phyloP scores from a whole-genome alignment of 148 eudicot species.

The Polygonum maritimum region DNA sequence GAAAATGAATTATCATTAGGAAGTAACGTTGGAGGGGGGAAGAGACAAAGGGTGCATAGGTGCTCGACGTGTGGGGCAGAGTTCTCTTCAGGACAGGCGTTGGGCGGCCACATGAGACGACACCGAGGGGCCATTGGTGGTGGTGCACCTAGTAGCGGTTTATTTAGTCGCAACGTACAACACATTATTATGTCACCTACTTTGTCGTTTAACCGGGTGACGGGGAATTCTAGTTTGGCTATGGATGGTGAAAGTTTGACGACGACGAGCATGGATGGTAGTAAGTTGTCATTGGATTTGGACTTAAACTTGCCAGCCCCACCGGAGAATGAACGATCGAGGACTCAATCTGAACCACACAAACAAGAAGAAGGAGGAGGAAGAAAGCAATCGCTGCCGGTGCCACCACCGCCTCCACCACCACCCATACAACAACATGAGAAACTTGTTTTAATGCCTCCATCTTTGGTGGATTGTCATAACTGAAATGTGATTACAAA shows the following conservation, averaged over 20 bases:
- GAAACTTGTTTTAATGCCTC: conserved; percentile 20
- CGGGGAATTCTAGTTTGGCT: background rate
- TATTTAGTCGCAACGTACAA: background rate
- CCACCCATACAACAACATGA: conserved; percentile 1
- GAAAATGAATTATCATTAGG: background rate
- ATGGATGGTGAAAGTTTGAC: background rate
- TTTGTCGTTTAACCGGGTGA: background rate
- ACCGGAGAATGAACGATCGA: conserved; percentile 12
- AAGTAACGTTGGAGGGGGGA: conserved; percentile 1
- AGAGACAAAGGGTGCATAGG: conserved; percentile 26
- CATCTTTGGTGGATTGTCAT: conserved; percentile 37
- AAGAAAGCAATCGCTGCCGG: conserved; percentile 14
- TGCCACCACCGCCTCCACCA: background rate
- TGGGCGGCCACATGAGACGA: conserved; percentile 45
- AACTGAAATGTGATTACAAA: conserved; percentile 2
- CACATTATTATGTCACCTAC: background rate
- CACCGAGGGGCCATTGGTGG: conserved; percentile 20
- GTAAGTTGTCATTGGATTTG: conserved; percentile 16
- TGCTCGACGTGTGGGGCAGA: conserved; percentile 36
- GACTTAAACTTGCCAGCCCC: conserved; percentile 42
- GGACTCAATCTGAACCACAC: background rate
- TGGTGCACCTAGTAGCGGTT: background rate
- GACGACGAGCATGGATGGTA: background rate
- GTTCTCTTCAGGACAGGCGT: conserved; percentile 37
- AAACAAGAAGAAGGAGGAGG: background rate